phyloP scores from a whole-genome alignment of 352 stramenopile genomes.

The Lagenidium giganteum region DNA sequence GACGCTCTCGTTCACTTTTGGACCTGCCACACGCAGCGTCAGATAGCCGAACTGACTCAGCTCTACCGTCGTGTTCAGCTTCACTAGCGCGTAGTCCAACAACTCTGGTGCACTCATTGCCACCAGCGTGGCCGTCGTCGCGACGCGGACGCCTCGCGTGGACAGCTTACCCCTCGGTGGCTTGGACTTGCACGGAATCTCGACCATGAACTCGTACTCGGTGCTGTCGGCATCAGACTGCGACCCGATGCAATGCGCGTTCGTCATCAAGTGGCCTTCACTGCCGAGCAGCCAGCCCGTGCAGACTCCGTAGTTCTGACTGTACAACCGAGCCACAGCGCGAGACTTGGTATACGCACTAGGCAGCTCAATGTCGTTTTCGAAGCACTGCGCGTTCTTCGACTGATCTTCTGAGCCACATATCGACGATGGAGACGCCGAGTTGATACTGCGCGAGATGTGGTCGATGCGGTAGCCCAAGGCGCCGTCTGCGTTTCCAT shows the following conservation, averaged over 20 bases:
- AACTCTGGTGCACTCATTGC: conserved; percentile 14
- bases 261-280: conserved; percentile 38
- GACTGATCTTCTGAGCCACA: conserved; percentile 27
- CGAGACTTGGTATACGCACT: conserved; percentile 18
- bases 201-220: conserved; percentile 31
- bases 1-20: conserved; percentile 25
- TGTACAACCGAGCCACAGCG: conserved; percentile 28
- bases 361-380: conserved; percentile 15
- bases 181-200: conserved; percentile 24
- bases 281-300: conserved; percentile 40
- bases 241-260: conserved; percentile 35
- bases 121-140: conserved; percentile 24
- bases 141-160: conserved; percentile 16
- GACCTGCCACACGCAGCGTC: conserved; percentile 21
- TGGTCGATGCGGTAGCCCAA: conserved; percentile 29
- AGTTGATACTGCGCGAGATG: conserved; percentile 18
- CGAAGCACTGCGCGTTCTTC: conserved; percentile 23
- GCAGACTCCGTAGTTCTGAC: conserved; percentile 22
- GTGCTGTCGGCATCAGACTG: conserved; percentile 14
- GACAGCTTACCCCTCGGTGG: conserved; percentile 22
- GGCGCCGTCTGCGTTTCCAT: neutral
- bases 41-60: conserved; percentile 28
- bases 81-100: conserved; percentile 42
- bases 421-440: conserved; percentile 4
- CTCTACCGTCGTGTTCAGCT: conserved; percentile 20